Conservation (phyloP, 768 basidiomycete genomes). For the Chalciporus piperatus region DNA sequence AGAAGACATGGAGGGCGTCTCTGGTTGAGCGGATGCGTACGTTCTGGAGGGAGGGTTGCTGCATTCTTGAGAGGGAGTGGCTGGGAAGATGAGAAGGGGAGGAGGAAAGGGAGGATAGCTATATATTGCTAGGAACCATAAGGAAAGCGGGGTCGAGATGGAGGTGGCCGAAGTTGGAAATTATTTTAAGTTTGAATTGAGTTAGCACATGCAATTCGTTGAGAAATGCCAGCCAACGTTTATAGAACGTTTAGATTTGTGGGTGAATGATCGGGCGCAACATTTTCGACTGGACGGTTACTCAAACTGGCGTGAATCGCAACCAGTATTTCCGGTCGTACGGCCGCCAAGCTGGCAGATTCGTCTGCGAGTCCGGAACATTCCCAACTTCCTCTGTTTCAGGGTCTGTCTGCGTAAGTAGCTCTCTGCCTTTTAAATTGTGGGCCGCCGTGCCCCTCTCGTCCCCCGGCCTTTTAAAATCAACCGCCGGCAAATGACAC, state of each 20-base stretch:
- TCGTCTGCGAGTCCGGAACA: neutral
- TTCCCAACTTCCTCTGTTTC: neutral
- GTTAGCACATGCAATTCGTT: slow-evolving; percentile 34
- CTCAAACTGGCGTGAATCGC: slow-evolving; percentile 1
- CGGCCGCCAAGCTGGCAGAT: slow-evolving; percentile 18
- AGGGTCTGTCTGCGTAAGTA: neutral
- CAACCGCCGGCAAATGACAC: slow-evolving; percentile 3
- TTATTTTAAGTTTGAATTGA: slow-evolving; percentile 62
- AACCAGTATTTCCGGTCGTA: slow-evolving; percentile 14
- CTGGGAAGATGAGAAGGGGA: slow-evolving; percentile 26
- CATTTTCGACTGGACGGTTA: slow-evolving; percentile 5
- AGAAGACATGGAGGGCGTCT: slow-evolving; percentile 80
- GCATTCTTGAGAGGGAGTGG: slow-evolving; percentile 45
- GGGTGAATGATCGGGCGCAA: slow-evolving; percentile 21
- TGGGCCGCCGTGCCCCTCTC: neutral
- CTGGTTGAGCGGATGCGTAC: slow-evolving; percentile 75
- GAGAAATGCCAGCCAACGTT: slow-evolving; percentile 5
- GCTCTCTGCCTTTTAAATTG: neutral
- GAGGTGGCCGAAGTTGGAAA: slow-evolving; percentile 22
- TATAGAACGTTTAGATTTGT: slow-evolving; percentile 11
- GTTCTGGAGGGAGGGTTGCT: slow-evolving; percentile 71
- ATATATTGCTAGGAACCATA: slow-evolving; percentile 35
- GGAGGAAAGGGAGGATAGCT: slow-evolving; percentile 26
- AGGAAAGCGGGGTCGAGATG: slow-evolving; percentile 22
- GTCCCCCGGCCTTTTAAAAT: neutral